Percentiles rank a stretch among this genome's conserved stretches.
Evolutionary conservation across 352 stramenopile species (phyloP).

Genomic region (Pythium coloratum): DNA sequence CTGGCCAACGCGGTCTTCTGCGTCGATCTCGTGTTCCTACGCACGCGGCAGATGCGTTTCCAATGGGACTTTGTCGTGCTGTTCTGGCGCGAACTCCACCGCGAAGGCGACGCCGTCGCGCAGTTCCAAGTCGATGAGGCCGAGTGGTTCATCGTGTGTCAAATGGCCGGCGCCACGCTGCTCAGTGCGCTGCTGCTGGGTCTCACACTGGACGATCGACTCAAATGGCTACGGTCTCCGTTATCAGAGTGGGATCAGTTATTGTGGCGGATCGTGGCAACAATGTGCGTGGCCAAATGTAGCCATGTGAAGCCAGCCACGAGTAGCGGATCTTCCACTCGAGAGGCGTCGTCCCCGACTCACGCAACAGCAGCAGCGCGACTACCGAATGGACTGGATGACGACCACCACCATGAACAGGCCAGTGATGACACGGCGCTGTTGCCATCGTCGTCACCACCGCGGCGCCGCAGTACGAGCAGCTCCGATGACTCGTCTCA

Average conservation of each 20-base stretch:
- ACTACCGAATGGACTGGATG: constrained; percentile 4
- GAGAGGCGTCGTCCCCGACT: neutral
- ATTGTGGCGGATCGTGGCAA: constrained; percentile 16
- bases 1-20: constrained; percentile 22
- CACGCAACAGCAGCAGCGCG: neutral
- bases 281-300: constrained; percentile 4
- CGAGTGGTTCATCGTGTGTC: constrained; percentile 42
- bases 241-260: constrained; percentile 51
- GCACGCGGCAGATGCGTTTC: constrained; percentile 59
- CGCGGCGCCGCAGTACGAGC: neutral
- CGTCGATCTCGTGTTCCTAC: constrained; percentile 51
- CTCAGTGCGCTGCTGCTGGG: constrained; percentile 38
- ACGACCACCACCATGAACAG: neutral
- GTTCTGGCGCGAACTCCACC: constrained; percentile 38
- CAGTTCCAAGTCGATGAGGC: constrained; percentile 47
- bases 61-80: constrained; percentile 45
- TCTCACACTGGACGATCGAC: constrained; percentile 22
- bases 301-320: constrained; percentile 7
- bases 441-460: constrained; percentile 6
- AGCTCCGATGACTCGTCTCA: neutral
- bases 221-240: constrained; percentile 41
- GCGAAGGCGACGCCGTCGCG: constrained; percentile 26
- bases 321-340: neutral
- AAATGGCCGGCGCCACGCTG: constrained; percentile 34
- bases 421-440: constrained; percentile 19